Base-by-base conservation (phyloP, 2,329 filamentous ascomycete species). In the Hortaea werneckii region DNA sequence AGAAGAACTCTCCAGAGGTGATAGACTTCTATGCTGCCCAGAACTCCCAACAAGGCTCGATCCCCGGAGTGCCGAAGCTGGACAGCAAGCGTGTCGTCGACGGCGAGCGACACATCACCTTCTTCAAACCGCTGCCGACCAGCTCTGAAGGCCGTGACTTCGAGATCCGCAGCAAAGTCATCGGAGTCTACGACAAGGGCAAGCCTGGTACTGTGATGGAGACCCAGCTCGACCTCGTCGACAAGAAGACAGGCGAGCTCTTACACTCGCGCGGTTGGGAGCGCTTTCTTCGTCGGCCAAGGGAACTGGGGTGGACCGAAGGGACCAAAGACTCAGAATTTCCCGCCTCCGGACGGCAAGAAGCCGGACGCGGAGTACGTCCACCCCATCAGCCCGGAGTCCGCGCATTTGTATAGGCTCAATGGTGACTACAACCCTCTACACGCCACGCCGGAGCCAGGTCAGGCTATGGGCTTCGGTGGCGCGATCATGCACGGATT, bases 391-490 rank as follows among this genome's bases (percentile, higher is more conserved):
- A 84, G 72, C 27, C 61, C 71, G 44, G 80, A 89, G 69, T 85
- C 85, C 4, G 79, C 86, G 6, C 77, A 85, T 52, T 71, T 92
- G 45, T 92, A 92, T 67, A 78, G 77, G 68, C 76, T 95, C 42
- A 95, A 94, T 58, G 88, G 88, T 54, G 89, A 95, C 70, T 95
- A 95, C 69, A 95, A 95, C 71, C 89, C 88, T 28, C 80, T 95
- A 32, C 88, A 95, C 64, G 87, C 87, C 5, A 85, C 85, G 12
- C 87, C 87, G 9, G 85, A 87, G 67, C 86, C 87, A 0, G 51
- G 51, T 8, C 41, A 78, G 67, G 83, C 87, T 70, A 94, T 95
- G 86, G 88, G 89, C 49, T 95, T 94, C 56, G 86, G 87, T 28
- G 88, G 88, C 30, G 74, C 80, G 56, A 95, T 95, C 65, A 85